Evolutionary conservation across 1,139 yeast genomes (phyloP), one percentile per base, ranked within the genome.

Genomic region (Diutina mesorugosa): DNA sequence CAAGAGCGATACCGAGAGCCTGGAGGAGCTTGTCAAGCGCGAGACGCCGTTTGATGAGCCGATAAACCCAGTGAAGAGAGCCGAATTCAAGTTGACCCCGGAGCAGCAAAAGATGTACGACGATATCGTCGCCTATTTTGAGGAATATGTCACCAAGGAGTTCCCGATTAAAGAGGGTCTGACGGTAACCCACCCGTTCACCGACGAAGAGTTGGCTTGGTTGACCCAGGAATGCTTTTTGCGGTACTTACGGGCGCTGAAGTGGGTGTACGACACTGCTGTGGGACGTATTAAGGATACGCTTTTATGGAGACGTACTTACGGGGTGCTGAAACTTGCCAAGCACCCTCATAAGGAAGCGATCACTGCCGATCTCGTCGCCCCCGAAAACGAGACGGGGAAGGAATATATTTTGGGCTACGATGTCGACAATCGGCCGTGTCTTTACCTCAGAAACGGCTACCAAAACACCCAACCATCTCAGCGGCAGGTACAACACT

Each of bases 401-500:
- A 93, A 93, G 68, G 87, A 91, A 66, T 83, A 91, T 47, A 83
- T 90, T 59, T 72, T 93, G 47, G 99, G 99, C 10, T 93, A 79
- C 66, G 99, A 93, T 67, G 85, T 85, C 63, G 91, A 87, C 63
- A 81, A 86, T 58, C 79, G 99, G 64, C 98, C 99, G 1, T 90
- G 97, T 65, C 73, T 93, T 52, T 91, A 90, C 66, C 77, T 93
- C 64, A 83, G 90, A 66, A 95, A 95, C 6, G 98, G 97, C 16
- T 82, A 95, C 66, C 98, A 93, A 68, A 93, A 93, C 70, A 93
- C 99, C 14, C 83, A 88, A 63, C 81, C 93, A 4, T 82, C 95
- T 1, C 84, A 86, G 58, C 80, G 87, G 63, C 99, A 93, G 67
- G 96, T 93, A 9, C 95, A 93, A 69, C 96, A 90, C 68, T 75